phyloP scores from a whole-genome alignment of 257 asterid species.

The Jaltomata sinuosa region DNA sequence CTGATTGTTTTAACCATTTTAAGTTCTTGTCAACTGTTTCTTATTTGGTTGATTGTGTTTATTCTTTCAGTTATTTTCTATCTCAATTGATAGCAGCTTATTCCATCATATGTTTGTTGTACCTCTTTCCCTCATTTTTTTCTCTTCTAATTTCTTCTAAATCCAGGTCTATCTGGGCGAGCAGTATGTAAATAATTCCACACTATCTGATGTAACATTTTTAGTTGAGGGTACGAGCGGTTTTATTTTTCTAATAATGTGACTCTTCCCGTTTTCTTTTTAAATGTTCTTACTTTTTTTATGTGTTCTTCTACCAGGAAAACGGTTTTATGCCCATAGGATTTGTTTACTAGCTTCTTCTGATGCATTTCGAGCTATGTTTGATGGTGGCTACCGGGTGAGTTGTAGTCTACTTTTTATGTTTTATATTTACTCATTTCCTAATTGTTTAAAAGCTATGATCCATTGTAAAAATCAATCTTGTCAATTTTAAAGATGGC shows the following conservation, averaged over 20 bases:
- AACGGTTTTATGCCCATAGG: slow-evolving; percentile 93
- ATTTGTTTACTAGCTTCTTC: slow-evolving; percentile 95
- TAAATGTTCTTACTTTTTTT: not conserved
- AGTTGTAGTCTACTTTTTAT: slow-evolving; percentile 7
- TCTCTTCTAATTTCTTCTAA: not conserved
- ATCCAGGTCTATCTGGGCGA: slow-evolving; percentile 96
- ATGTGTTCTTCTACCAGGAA: slow-evolving; percentile 19
- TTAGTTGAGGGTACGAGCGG: slow-evolving; percentile 74
- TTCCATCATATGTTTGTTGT: not conserved
- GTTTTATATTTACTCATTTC: not conserved
- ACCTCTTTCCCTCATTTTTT: not conserved
- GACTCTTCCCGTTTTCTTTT: not conserved
- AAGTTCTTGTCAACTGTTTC: not conserved
- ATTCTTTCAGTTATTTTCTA: not conserved
- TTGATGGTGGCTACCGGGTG: slow-evolving; percentile 99
- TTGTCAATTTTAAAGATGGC: not conserved
- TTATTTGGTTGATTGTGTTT: not conserved
- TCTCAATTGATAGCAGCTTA: not conserved
- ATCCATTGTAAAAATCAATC: not conserved
- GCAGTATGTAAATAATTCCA: slow-evolving; percentile 82
- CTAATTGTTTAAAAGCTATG: not conserved
- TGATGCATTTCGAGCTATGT: slow-evolving; percentile 98
- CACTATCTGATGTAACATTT: slow-evolving; percentile 88
- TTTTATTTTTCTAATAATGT: not conserved
- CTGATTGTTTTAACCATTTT: not conserved